Percentiles rank a stretch among this genome's conserved stretches.
phyloP scores from a whole-genome alignment of 2,329 filamentous ascomycete genomes.

The Xylariaceae sp. region DNA sequence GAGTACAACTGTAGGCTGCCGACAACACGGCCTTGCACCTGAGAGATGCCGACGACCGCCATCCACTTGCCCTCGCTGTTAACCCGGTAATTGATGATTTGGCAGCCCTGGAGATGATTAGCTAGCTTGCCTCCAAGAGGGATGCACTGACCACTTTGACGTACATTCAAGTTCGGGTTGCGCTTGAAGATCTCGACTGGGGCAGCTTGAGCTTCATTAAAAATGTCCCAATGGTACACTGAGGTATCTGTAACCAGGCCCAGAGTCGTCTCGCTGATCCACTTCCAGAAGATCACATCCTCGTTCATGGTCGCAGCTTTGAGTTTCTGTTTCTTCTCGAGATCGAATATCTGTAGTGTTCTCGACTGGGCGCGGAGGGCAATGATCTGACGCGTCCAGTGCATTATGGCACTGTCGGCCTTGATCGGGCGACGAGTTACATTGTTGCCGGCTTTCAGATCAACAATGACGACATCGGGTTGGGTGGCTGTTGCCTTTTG shows the following conservation, averaged over 20 bases:
- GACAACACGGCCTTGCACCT: slow-evolving; percentile 86
- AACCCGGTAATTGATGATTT: slow-evolving; percentile 99
- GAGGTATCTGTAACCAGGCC: slow-evolving; percentile 86
- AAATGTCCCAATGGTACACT: slow-evolving; percentile 97
- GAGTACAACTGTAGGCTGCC: slow-evolving; percentile 98
- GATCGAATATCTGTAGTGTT: slow-evolving; percentile 96
- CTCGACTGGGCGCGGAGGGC: slow-evolving; percentile 90
- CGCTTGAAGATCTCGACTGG: slow-evolving; percentile 93
- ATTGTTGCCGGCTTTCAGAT: slow-evolving; percentile 97
- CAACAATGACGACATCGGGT: slow-evolving; percentile 93
- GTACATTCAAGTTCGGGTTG: slow-evolving; percentile 79
- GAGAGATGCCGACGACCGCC: slow-evolving; percentile 93
- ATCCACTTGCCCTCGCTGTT: slow-evolving; percentile 97
- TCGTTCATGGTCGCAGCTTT: slow-evolving; percentile 96
- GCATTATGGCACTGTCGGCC: slow-evolving; percentile 99
- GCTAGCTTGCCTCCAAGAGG: slow-evolving; percentile 17
- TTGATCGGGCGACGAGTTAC: slow-evolving; percentile 93
- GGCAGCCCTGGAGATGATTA: slow-evolving; percentile 62
- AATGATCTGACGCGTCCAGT: slow-evolving; percentile 94
- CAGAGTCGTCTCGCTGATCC: slow-evolving; percentile 84
- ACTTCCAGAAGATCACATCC: slow-evolving; percentile 99
- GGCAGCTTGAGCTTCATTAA: slow-evolving; percentile 70
- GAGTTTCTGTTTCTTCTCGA: slow-evolving; percentile 87
- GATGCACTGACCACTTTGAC: slow-evolving; percentile 31
- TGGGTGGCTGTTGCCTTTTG: slow-evolving; percentile 79